phyloP scores from a whole-genome alignment of 306 rosid species.

The Boehmeria nivea region DNA sequence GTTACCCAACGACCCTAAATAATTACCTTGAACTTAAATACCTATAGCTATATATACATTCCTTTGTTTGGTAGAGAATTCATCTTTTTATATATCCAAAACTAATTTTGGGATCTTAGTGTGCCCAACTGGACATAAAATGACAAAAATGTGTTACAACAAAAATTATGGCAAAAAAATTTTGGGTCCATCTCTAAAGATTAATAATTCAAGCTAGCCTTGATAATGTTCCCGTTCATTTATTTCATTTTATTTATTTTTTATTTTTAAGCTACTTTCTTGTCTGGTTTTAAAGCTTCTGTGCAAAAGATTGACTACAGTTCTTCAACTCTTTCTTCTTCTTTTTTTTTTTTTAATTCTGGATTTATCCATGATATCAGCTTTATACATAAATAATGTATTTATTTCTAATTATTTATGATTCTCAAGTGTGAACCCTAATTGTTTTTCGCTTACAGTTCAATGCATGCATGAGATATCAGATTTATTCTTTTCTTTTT shows the following conservation, averaged over 20 bases:
- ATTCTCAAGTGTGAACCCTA: too few species aligned
- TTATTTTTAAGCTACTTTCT: background rate
- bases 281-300: background rate
- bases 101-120: constrained; percentile 16
- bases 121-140: constrained; percentile 12
- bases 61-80: constrained; percentile 24
- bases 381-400: too few species aligned
- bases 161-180: constrained; percentile 9
- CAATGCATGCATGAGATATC: background rate
- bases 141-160: constrained; percentile 27
- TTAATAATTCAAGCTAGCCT: constrained; percentile 13
- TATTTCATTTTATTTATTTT: background rate
- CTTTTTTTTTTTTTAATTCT: too few species aligned
- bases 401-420: too few species aligned
- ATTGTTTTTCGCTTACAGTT: too few species aligned
- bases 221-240: background rate
- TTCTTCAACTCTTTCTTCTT: background rate
- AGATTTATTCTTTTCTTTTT: too few species aligned
- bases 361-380: too few species aligned
- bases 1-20: too few species aligned
- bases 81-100: background rate
- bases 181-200: constrained; percentile 13
- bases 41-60: background rate
- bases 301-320: background rate
- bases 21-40: constrained; percentile 1